Percentiles rank a stretch among this genome's conserved stretches.
Evolutionary conservation across 257 asterid genomes (phyloP).

Genomic region (Ocimum tenuiflorum): DNA sequence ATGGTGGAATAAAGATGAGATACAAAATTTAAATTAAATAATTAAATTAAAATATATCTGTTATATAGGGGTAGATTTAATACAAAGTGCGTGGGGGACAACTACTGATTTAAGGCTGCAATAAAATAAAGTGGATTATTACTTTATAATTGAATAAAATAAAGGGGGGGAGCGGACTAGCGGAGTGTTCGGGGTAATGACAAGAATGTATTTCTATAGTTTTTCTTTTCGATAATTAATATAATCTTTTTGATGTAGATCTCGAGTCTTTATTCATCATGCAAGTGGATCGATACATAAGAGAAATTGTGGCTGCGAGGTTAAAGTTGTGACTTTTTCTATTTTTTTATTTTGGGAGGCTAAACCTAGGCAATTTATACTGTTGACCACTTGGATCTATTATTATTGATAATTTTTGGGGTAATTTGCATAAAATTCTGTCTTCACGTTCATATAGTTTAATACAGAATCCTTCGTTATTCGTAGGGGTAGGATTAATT

Average conservation of each 20-base stretch:
- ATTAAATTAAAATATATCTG: background rate
- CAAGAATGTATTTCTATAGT: background rate
- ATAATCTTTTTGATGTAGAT: constrained; percentile 18
- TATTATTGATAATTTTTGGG: too few species aligned
- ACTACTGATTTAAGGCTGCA: constrained; percentile 40
- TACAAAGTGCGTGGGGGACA: constrained; percentile 48
- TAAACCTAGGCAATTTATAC: too few species aligned
- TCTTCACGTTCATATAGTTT: too few species aligned
- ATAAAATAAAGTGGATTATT: constrained; percentile 11
- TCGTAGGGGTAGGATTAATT: too few species aligned
- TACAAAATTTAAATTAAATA: too few species aligned
- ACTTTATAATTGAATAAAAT: background rate
- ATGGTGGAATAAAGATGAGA: background rate
- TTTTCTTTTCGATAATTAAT: background rate
- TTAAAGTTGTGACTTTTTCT: too few species aligned
- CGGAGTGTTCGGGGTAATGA: constrained; percentile 25
- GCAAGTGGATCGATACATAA: too few species aligned
- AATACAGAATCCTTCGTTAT: too few species aligned
- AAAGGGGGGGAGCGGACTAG: constrained; percentile 1
- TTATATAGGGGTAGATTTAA: constrained; percentile 14
- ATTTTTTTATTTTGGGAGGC: too few species aligned
- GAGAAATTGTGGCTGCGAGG: too few species aligned
- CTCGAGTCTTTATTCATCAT: constrained; percentile 12
- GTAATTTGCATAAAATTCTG: too few species aligned
- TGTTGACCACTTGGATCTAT: too few species aligned